Conservation (phyloP, 2,329 filamentous ascomycete species). For the Diaporthe sp. region DNA sequence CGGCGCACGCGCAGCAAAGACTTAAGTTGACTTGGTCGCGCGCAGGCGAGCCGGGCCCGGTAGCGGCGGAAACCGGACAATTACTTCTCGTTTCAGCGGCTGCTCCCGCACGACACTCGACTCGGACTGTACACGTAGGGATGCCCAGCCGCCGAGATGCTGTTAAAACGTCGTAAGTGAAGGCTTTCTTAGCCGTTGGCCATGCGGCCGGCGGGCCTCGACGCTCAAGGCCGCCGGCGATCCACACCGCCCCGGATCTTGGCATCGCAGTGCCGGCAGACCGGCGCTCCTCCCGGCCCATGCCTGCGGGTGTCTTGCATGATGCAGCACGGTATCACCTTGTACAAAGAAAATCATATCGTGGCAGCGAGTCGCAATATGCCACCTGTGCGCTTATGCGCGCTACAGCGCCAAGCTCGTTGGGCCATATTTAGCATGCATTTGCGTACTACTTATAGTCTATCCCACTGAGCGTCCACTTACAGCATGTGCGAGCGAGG, state of each 20-base stretch:
- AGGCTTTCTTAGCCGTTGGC: slow-evolving; percentile 10
- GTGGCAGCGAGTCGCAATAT: not conserved
- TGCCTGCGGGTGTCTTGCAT: slow-evolving; percentile 18
- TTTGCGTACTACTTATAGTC: not conserved
- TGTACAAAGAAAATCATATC: not conserved
- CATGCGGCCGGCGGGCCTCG: slow-evolving; percentile 23
- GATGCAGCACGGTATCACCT: not conserved
- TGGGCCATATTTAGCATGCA: slow-evolving; percentile 1
- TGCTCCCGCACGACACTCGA: not conserved
- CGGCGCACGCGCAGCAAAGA: not conserved
- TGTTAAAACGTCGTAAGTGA: not conserved
- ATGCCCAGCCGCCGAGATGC: slow-evolving; percentile 13
- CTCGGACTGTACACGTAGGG: not conserved
- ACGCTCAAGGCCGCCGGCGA: slow-evolving; percentile 9
- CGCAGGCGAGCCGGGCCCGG: not conserved
- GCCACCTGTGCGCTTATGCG: slow-evolving; percentile 16
- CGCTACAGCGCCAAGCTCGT: slow-evolving; percentile 4
- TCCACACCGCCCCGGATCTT: slow-evolving; percentile 26
- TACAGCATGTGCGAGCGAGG: not conserved
- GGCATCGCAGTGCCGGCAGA: slow-evolving; percentile 13
- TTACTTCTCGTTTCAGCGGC: slow-evolving; percentile 16
- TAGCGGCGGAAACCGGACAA: slow-evolving; percentile 17
- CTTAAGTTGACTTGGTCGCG: not conserved
- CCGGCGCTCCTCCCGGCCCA: slow-evolving; percentile 18
- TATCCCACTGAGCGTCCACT: not conserved